These are phyloP conservation scores for Lepiota venenata DNA, from an alignment of 768 basidiomycete species.

Conservation along the genomic window DNA sequence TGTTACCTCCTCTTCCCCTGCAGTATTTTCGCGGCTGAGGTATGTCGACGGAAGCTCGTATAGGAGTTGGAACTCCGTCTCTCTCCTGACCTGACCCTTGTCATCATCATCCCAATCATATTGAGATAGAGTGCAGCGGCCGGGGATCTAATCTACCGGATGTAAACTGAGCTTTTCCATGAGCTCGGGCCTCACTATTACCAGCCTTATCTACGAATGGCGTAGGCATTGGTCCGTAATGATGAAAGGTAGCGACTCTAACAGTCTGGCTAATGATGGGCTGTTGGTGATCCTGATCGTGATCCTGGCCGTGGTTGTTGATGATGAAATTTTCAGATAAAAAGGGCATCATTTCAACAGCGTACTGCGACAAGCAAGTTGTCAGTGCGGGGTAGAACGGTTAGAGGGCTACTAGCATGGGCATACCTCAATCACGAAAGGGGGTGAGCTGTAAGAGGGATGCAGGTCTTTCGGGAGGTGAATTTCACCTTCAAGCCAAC, in stretches of 20 bases:
- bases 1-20: not conserved
- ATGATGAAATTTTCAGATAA: not conserved
- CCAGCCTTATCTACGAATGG: slow-evolving; percentile 3
- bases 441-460: slow-evolving; percentile 12
- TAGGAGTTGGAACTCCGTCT: too few relatives aligned
- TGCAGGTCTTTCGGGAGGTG: slow-evolving; percentile 14
- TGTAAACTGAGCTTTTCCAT: not conserved
- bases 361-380: slow-evolving; percentile 10
- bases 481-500: slow-evolving; percentile 18
- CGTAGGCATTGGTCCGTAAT: slow-evolving; percentile 10
- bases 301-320: not conserved
- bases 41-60: too few relatives aligned
- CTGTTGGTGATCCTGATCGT: not conserved
- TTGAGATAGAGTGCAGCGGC: too few relatives aligned
- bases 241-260: slow-evolving; percentile 13
- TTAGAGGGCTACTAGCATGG: not conserved
- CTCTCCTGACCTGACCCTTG: too few relatives aligned
- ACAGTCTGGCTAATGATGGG: slow-evolving; percentile 3
- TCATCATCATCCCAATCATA: too few relatives aligned
- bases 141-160: too few relatives aligned
- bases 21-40: not conserved
- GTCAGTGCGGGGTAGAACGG: not conserved
- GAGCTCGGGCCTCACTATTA: not conserved
- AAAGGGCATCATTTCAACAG: slow-evolving; percentile 12
- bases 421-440: slow-evolving; percentile 14